phyloP scores from a whole-genome alignment of 2,329 filamentous ascomycete genomes.

The Colletotrichum tropicicola region DNA sequence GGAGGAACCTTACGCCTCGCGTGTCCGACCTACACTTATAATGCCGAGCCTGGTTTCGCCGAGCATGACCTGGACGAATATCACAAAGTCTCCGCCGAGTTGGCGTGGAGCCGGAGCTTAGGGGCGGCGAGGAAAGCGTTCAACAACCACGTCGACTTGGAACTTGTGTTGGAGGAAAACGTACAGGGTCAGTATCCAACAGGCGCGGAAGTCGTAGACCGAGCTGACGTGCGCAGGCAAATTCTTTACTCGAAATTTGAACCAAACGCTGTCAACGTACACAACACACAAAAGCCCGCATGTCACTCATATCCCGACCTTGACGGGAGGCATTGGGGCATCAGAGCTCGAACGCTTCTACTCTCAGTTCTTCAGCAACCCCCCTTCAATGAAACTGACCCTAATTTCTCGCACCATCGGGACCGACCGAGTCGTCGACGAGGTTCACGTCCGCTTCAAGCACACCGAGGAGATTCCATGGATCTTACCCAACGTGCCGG shows the following conservation, averaged over 20 bases:
- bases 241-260: conserved; percentile 66
- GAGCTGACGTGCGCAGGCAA: conserved; percentile 42
- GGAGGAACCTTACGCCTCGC: conserved; percentile 46
- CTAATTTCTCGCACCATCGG: conserved; percentile 73
- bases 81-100: conserved; percentile 67
- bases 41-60: conserved; percentile 72
- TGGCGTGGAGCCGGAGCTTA: conserved; percentile 76
- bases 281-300: conserved; percentile 71
- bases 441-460: conserved; percentile 67
- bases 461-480: conserved; percentile 67
- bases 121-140: conserved; percentile 69
- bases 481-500: conserved; percentile 68
- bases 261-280: conserved; percentile 68
- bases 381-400: conserved; percentile 65
- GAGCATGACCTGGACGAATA: conserved; percentile 76
- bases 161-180: conserved; percentile 73
- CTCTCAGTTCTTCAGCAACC: conserved; percentile 70
- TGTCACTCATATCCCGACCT: conserved; percentile 73
- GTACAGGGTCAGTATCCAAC: conserved; percentile 57
- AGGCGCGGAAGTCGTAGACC: no score
- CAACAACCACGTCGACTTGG: conserved; percentile 69
- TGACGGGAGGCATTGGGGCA: conserved; percentile 70
- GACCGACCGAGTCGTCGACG: conserved; percentile 71
- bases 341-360: conserved; percentile 70
- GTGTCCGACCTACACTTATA: conserved; percentile 51